Percentiles rank a stretch among this genome's conserved stretches.
phyloP scores from a whole-genome alignment of 148 eudicot genomes.

The Rhododendron kiyosumense region DNA sequence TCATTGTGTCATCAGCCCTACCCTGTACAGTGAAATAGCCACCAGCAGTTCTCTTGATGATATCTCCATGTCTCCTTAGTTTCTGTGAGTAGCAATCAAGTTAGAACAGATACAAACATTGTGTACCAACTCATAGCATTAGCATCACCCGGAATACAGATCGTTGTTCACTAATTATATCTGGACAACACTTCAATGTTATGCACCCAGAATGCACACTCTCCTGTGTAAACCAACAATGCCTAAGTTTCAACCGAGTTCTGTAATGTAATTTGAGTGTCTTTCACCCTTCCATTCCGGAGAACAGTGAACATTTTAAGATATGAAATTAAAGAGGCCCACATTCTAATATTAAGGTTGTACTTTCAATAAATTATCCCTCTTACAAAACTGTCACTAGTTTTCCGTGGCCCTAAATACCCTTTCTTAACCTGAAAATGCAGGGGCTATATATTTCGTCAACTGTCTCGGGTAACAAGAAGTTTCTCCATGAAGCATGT shows the following conservation, averaged over 20 bases:
- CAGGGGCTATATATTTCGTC: neutral
- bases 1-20: slow-evolving; percentile 98
- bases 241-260: neutral
- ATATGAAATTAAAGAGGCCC: neutral
- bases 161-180: neutral
- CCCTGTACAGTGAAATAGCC: slow-evolving; percentile 76
- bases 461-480: neutral
- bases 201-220: neutral
- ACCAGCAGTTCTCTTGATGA: slow-evolving; percentile 67
- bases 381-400: neutral
- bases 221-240: neutral
- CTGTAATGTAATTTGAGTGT: neutral
- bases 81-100: slow-evolving; percentile 34
- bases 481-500: neutral
- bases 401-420: neutral
- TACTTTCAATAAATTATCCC: neutral
- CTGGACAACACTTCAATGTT: neutral
- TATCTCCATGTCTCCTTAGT: slow-evolving; percentile 93
- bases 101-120: neutral
- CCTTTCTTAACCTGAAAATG: neutral
- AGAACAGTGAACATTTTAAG: neutral
- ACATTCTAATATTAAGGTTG: neutral
- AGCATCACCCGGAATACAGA: neutral
- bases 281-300: neutral
- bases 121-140: neutral